Conservation (phyloP, 2,329 filamentous ascomycete species). For the Fusarium falciforme region DNA sequence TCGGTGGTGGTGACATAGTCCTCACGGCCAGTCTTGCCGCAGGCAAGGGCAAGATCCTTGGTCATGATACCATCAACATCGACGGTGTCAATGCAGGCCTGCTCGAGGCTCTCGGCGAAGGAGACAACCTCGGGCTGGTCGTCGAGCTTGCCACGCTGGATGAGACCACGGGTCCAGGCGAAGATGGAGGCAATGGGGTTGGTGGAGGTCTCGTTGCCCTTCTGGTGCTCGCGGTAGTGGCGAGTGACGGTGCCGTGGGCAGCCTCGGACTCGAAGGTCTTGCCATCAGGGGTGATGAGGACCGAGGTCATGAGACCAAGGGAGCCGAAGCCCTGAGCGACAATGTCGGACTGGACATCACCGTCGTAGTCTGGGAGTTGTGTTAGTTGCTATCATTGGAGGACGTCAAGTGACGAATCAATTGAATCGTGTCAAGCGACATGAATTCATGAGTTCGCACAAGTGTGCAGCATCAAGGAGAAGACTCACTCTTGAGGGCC, state of each 20-base stretch:
- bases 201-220: constrained; percentile 95
- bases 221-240: constrained; percentile 99
- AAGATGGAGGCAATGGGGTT: constrained; percentile 99
- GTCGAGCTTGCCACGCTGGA: constrained; percentile 94
- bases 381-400: constrained; percentile 23
- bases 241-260: constrained; percentile 98
- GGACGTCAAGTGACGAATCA: not conserved
- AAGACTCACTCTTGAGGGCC: constrained; percentile 90
- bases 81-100: constrained; percentile 94
- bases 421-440: constrained; percentile 5
- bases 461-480: constrained; percentile 10
- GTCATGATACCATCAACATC: constrained; percentile 97
- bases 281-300: constrained; percentile 94
- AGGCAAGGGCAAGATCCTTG: constrained; percentile 96
- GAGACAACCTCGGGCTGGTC: constrained; percentile 89
- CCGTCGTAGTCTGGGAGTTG: constrained; percentile 88
- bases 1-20: constrained; percentile 93
- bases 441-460: not conserved
- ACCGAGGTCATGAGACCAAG: constrained; percentile 99
- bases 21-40: constrained; percentile 84
- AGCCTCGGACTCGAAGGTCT: constrained; percentile 97
- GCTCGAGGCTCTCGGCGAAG: constrained; percentile 92
- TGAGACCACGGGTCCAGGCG: constrained; percentile 94
- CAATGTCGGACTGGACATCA: constrained; percentile 98
- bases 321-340: constrained; percentile 97